Base-by-base conservation (phyloP, 1,284 basidiomycete species). In the Malassezia caprae region DNA sequence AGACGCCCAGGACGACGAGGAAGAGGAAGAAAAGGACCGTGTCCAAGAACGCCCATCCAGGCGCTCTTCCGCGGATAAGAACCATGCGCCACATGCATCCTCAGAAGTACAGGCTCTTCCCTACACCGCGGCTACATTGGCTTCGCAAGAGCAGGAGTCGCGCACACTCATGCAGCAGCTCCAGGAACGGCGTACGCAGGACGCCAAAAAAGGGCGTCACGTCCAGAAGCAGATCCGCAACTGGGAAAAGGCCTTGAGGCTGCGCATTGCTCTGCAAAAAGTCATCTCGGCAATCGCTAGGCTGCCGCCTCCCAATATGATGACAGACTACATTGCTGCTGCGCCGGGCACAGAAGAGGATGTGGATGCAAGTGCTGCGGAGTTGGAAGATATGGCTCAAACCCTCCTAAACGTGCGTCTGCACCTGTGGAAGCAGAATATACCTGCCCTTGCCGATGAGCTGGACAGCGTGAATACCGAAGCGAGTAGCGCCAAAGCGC, bases 221-320 rank as follows among this genome's bases (percentile, higher is more conserved):
- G 65, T 68, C 5, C 61, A 62, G 24, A 66, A 62, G 54, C 69
- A 68, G 40, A 61, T 68, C 48, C 61, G 64, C 39, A 59, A 57
- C 0, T 71, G 62, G 61, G 67, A 67, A 42, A 59, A 64, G 12
- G 47, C 62, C 2, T 63, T 72, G 17, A 66, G 67, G 17, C 56
- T 60, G 0, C 62, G 69, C 8, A 72, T 72, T 56, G 61, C 67
- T 24, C 59, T 63, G 19, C 69, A 72, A 41, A 61, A 60, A 24
- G 35, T 54, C 8, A 35, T 47, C 17, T 31, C 51, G 6, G 27
- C 13, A 5, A 31, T 40, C 4, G 30, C 40, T 10, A 46, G 53
- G 15, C 37, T 63, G 8, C 53, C 58, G 13, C 47, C 58, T 17
- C 30, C 27, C 24, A 3, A 5, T 1, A 17, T 19, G 21, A 21